Evolutionary conservation across 1,139 yeast genomes (phyloP).

Genomic region (Schizosaccharomyces versatilis): DNA sequence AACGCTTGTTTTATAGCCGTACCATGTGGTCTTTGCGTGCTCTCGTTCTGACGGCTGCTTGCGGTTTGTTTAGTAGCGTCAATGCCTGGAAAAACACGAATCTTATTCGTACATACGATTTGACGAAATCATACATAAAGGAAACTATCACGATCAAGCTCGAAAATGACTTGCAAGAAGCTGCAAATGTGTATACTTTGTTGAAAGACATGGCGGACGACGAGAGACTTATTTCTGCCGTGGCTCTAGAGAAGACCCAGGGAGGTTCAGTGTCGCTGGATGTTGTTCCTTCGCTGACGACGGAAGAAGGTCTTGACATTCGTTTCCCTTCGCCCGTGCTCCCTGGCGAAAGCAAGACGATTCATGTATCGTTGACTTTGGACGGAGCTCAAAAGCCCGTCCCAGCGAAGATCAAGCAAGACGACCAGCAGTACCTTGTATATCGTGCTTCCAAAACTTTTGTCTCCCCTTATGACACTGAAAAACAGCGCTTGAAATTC

Average conservation of each 20-base stretch:
- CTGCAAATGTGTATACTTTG: conserved; percentile 37
- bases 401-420: conserved; percentile 41
- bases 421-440: conserved; percentile 40
- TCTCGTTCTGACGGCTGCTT: no score
- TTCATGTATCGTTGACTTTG: conserved; percentile 35
- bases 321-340: conserved; percentile 43
- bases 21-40: no score
- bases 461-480: conserved; percentile 41
- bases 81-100: conserved; percentile 15
- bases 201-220: conserved; percentile 23
- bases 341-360: conserved; percentile 25
- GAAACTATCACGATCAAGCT: conserved; percentile 37
- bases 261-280: background rate
- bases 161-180: conserved; percentile 35
- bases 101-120: conserved; percentile 28
- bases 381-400: conserved; percentile 32
- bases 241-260: conserved; percentile 17
- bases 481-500: conserved; percentile 25
- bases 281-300: background rate
- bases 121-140: conserved; percentile 42
- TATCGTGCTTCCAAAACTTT: conserved; percentile 36
- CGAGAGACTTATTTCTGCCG: conserved; percentile 26
- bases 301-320: conserved; percentile 16
- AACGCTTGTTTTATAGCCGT: no score
- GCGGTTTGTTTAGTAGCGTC: background rate